Conservation (phyloP, 2,329 filamentous ascomycete species). For the Ophiobolus disseminans region DNA sequence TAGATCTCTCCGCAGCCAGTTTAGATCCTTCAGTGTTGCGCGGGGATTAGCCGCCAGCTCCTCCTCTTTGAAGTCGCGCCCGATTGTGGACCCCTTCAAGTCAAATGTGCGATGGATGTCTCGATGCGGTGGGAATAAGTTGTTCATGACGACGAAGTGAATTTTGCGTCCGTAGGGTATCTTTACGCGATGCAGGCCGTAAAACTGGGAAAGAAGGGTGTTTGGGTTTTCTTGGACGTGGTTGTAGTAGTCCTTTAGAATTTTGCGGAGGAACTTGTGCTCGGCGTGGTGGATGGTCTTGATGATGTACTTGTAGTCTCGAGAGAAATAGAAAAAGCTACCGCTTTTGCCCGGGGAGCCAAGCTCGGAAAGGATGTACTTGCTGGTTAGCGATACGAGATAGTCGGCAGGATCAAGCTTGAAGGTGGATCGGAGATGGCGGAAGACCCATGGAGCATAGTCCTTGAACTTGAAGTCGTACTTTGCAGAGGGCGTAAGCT, state of each 20-base stretch:
- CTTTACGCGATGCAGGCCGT: constrained; percentile 95
- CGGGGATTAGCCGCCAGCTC: constrained; percentile 86
- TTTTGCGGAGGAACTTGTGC: constrained; percentile 84
- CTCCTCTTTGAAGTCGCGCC: constrained; percentile 88
- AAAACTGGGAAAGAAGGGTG: constrained; percentile 96
- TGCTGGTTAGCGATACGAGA: constrained; percentile 95
- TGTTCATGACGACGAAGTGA: constrained; percentile 99
- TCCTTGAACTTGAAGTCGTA: constrained; percentile 99
- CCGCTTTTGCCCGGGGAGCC: constrained; percentile 97
- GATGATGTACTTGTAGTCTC: constrained; percentile 99
- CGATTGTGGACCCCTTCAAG: constrained; percentile 93
- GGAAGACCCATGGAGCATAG: constrained; percentile 99
- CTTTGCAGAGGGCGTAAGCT: constrained; percentile 95
- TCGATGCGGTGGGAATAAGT: constrained; percentile 94
- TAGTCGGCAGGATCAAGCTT: constrained; percentile 96
- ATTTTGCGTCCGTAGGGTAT: constrained; percentile 98
- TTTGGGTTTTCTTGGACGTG: constrained; percentile 95
- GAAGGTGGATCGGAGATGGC: constrained; percentile 86
- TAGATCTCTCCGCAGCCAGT: constrained; percentile 87
- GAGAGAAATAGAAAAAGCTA: constrained; percentile 99
- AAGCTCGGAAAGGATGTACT: constrained; percentile 97
- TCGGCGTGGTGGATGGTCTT: constrained; percentile 98
- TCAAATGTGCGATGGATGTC: constrained; percentile 98
- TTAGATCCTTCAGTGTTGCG: constrained; percentile 93
- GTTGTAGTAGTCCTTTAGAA: constrained; percentile 88